Base-by-base conservation (phyloP, 2,329 filamentous ascomycete genomes). In the Cytospora chrysosperma region DNA sequence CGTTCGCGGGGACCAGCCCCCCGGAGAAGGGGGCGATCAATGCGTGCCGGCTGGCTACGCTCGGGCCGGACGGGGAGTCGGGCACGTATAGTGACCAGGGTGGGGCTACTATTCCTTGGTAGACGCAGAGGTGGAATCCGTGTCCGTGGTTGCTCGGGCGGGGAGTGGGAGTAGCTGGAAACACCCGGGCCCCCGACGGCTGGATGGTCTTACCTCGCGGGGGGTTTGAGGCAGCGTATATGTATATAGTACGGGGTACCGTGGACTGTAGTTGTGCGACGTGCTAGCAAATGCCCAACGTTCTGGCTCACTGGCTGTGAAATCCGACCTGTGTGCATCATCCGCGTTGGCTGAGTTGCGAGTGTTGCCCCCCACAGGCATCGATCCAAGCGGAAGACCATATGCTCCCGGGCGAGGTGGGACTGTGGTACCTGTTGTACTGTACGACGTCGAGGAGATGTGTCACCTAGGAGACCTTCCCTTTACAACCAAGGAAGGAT, bases 31-130 rank as follows among this genome's bases (percentile, higher is more conserved):
- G 72, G 5, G 71, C 72, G 15, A 43, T 67, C 34, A 67, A 67
- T 19, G 64, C 71, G n/a, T 66, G 68, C 6, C 59, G 69, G 56
- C 58, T 73, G 55, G 69, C 72, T 10, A 70, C 68, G 5, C 37
- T 70, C 17, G 70, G 67, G 6, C 63, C 64, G 50, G 68, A 70
- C 21, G 70, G 67, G 0, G 63, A 67, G 62, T 69, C 69, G 50
- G 69, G 65, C 21, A 72, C 70, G 10, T 71, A 55, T 24, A 65
- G 61, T 19, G 53, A 67, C 30, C 61, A 43, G 24, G 34, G 69
- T n/a, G 69, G 69, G 2, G n/a, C 53, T 1, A 30, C 53, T 1
- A 30, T 65, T 2, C 59, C 64, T 1, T 71, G 68, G 68, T 71
- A 62, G 28, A 34, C 34, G 3, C 9, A n/a, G n/a, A n/a, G n/a